A percentile compares a stretch with the other conserved stretches of the same genome.
These are phyloP conservation scores for Conoideocrella luteorostrata DNA, from an alignment of 2,329 filamentous ascomycete species.

Conservation along the genomic window DNA sequence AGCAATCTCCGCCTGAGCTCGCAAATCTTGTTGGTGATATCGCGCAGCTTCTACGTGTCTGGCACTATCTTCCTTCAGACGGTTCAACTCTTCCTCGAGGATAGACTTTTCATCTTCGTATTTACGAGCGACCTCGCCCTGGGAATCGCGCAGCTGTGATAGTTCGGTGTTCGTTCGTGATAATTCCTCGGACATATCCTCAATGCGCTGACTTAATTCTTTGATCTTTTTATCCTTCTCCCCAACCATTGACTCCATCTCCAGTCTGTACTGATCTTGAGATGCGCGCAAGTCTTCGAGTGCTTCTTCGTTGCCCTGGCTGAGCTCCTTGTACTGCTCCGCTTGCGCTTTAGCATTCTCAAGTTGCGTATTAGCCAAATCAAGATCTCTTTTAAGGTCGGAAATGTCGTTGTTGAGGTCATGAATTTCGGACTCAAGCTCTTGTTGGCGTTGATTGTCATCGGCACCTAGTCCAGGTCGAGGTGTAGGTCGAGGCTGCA, in stretches of 20 bases:
- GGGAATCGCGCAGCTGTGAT: constrained; percentile 69
- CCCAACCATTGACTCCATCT: constrained; percentile 68
- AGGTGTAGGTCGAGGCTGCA: constrained; percentile 72
- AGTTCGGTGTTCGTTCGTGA: constrained; percentile 76
- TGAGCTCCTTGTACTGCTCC: constrained; percentile 84
- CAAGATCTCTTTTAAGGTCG: constrained; percentile 80
- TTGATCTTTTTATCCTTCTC: constrained; percentile 75
- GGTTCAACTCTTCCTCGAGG: constrained; percentile 70
- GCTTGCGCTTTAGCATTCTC: constrained; percentile 74
- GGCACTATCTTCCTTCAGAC: constrained; percentile 78
- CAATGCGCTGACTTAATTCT: constrained; percentile 75
- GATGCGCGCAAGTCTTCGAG: constrained; percentile 72
- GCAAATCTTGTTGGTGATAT: constrained; percentile 85
- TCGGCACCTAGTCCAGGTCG: constrained; percentile 42
- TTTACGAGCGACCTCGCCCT: constrained; percentile 64
- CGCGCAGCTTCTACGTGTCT: constrained; percentile 72
- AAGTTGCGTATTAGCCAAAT: constrained; percentile 72
- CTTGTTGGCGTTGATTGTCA: constrained; percentile 39
- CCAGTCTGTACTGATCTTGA: constrained; percentile 80
- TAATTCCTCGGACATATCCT: constrained; percentile 79
- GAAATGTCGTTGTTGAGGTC: constrained; percentile 78
- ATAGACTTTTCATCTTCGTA: constrained; percentile 77
- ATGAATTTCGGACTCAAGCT: constrained; percentile 58
- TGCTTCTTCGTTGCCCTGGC: constrained; percentile 81
- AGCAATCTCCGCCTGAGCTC: constrained; percentile 88